Conservation (phyloP, 2,329 filamentous ascomycete species). For the Biscogniauxia marginata region DNA sequence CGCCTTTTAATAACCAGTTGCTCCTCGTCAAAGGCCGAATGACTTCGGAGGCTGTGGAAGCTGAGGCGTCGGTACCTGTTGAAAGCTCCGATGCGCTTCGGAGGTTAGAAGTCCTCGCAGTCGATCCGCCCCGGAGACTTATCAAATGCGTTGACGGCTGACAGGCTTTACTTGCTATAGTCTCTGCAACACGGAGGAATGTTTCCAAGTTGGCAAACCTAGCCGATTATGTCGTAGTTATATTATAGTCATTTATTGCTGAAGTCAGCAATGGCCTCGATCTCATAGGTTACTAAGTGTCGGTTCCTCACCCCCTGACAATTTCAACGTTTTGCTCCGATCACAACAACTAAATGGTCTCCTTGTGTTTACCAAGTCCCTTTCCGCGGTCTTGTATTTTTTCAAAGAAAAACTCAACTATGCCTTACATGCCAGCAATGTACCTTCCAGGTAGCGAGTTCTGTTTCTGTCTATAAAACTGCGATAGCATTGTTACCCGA, state of each 20-base stretch:
- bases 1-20: neutral
- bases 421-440: constrained; percentile 45
- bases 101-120: constrained; percentile 4
- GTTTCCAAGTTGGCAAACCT: no score
- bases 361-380: constrained; percentile 33
- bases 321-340: no score
- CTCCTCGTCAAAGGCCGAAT: neutral
- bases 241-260: no score
- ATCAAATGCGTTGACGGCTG: no score
- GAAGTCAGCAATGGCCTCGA: no score
- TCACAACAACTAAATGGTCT: no score
- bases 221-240: no score
- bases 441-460: constrained; percentile 47
- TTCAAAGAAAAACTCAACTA: constrained; percentile 42
- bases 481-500: constrained; percentile 43
- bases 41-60: constrained; percentile 2
- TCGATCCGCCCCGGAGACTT: neutral
- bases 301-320: no score
- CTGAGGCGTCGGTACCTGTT: neutral
- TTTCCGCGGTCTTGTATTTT: constrained; percentile 41
- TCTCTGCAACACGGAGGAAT: no score
- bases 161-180: no score
- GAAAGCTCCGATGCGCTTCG: constrained; percentile 14
- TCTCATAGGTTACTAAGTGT: no score
- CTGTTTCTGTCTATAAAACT: constrained; percentile 39